These are phyloP conservation scores for Pogostemon cablin DNA, from an alignment of 257 asterid genomes.

Conservation along the genomic window DNA sequence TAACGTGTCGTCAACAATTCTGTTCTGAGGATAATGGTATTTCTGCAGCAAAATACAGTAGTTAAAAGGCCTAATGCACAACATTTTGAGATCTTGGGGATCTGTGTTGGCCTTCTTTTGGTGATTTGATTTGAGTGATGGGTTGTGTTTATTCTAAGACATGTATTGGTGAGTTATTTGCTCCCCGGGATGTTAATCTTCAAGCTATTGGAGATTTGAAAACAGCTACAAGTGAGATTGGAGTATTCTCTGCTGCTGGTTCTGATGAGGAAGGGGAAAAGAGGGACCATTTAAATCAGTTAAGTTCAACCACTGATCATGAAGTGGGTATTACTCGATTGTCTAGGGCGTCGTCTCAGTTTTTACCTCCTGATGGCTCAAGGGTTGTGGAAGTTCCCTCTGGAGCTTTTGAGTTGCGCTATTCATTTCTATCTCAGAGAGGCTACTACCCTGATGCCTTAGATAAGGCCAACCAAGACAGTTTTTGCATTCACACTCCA, in stretches of 20 bases:
- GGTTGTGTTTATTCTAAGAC: conserved; percentile 88
- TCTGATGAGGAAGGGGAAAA: conserved; percentile 61
- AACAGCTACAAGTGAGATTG: conserved; percentile 51
- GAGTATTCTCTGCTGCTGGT: conserved; percentile 60
- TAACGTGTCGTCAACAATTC: background rate
- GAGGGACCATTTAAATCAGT: conserved; percentile 55
- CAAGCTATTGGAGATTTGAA: conserved; percentile 53
- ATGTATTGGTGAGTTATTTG: conserved; percentile 87
- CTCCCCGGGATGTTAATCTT: conserved; percentile 59
- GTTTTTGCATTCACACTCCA: conserved; percentile 92
- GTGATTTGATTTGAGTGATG: conserved; percentile 60
- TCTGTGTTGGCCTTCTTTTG: conserved; percentile 41
- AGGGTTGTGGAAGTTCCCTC: conserved; percentile 74
- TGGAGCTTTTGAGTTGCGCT: conserved; percentile 68
- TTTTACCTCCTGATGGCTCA: conserved; percentile 84
- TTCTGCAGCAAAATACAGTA: conserved; percentile 24
- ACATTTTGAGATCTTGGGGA: conserved; percentile 35
- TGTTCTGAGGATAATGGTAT: conserved; percentile 28
- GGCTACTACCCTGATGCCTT: conserved; percentile 98
- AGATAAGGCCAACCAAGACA: conserved; percentile 95
- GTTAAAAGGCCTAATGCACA: conserved; percentile 47
- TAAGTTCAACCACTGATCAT: conserved; percentile 56
- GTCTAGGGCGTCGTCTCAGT: conserved; percentile 82
- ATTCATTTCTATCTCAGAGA: conserved; percentile 88
- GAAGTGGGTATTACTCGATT: conserved; percentile 78